phyloP scores from a whole-genome alignment of 228 moss, liverwort and hornwort species.

The Sphagnum magellanicum region DNA sequence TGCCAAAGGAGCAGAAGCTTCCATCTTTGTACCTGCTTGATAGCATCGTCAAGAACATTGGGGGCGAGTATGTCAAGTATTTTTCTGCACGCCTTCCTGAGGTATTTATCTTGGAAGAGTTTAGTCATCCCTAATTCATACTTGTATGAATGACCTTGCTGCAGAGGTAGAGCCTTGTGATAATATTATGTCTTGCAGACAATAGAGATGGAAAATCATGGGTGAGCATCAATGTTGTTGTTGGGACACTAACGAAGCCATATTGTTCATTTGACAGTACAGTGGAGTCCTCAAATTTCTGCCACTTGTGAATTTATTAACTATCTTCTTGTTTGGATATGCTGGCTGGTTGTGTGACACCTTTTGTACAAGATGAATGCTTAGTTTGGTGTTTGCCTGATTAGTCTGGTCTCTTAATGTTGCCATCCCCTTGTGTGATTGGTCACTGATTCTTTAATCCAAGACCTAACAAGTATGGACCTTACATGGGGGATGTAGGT shows the following conservation, averaged over 20 bases:
- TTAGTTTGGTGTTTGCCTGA: too few species aligned
- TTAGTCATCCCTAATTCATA: neutral
- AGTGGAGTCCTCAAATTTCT: too few species aligned
- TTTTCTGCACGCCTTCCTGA: conserved; percentile 91
- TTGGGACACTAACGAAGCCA: too few species aligned
- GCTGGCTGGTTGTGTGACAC: too few species aligned
- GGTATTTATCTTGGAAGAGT: conserved; percentile 25
- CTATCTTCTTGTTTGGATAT: too few species aligned
- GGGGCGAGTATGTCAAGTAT: conserved; percentile 92
- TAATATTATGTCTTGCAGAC: neutral
- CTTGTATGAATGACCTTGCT: neutral
- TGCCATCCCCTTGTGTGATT: too few species aligned
- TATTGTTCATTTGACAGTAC: too few species aligned
- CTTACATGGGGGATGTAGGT: conserved; percentile 45
- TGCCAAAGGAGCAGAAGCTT: conserved; percentile 94
- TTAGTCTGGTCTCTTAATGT: too few species aligned
- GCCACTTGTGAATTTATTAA: too few species aligned
- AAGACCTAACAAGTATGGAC: neutral
- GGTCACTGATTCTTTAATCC: too few species aligned
- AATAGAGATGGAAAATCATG: neutral
- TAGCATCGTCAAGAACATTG: conserved; percentile 98
- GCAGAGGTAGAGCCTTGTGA: neutral
- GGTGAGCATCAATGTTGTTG: too few species aligned
- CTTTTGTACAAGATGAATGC: too few species aligned
- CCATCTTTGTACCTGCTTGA: conserved; percentile 93